phyloP scores from a whole-genome alignment of 2,329 filamentous ascomycete genomes.

The Mycogone perniciosa region DNA sequence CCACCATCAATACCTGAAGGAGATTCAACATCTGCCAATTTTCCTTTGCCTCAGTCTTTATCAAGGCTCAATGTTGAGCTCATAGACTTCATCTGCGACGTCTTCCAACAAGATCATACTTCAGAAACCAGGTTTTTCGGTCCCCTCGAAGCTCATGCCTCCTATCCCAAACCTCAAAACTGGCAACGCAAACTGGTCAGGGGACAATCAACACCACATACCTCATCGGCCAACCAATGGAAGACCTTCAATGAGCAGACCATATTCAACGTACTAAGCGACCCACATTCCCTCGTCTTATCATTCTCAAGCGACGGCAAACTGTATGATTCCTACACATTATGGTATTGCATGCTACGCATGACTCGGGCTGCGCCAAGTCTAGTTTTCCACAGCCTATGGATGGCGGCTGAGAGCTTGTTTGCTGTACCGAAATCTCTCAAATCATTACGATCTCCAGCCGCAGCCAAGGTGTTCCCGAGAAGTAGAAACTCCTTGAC shows the following conservation, averaged over 20 bases:
- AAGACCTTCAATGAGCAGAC: slow-evolving; percentile 57
- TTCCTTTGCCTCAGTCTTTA: slow-evolving; percentile 50
- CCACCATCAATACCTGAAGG: background rate
- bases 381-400: slow-evolving; percentile 58
- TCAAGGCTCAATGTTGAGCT: slow-evolving; percentile 47
- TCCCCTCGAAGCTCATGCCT: slow-evolving; percentile 19
- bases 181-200: slow-evolving; percentile 9
- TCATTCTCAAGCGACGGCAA: slow-evolving; percentile 51
- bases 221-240: slow-evolving; percentile 39
- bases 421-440: slow-evolving; percentile 49
- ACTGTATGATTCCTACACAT: slow-evolving; percentile 52
- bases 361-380: slow-evolving; percentile 51
- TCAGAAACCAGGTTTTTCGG: slow-evolving; percentile 43
- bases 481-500: slow-evolving; percentile 20
- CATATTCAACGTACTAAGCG: slow-evolving; percentile 57
- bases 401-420: slow-evolving; percentile 52
- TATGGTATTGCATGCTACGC: slow-evolving; percentile 58
- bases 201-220: slow-evolving; percentile 3
- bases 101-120: slow-evolving; percentile 51
- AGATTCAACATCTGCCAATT: slow-evolving; percentile 4
- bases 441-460: slow-evolving; percentile 31
- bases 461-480: slow-evolving; percentile 7
- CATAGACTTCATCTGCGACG: slow-evolving; percentile 55
- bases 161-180: slow-evolving; percentile 13
- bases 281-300: slow-evolving; percentile 45